phyloP scores from a whole-genome alignment of 1,284 basidiomycete species.

The Golubevia sp. region DNA sequence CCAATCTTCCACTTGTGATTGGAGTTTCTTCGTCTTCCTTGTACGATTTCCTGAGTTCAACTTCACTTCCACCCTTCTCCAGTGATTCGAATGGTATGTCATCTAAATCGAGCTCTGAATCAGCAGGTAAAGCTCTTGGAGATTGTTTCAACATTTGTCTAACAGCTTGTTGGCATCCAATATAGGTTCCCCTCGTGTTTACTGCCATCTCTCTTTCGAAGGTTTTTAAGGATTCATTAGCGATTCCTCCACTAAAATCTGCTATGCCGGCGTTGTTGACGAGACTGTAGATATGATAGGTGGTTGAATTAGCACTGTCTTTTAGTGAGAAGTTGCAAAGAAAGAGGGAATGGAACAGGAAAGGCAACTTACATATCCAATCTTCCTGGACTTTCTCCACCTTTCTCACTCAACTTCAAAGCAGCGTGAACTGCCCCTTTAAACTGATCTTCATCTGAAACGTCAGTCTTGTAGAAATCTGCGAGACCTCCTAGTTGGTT shows the following conservation, averaged over 20 bases:
- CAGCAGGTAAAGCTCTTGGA: slow-evolving; percentile 19
- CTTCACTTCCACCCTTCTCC: slow-evolving; percentile 5
- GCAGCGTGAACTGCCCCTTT: slow-evolving; percentile 16
- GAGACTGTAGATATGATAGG: too few species aligned
- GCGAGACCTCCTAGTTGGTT: slow-evolving; percentile 19
- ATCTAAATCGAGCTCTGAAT: slow-evolving; percentile 26
- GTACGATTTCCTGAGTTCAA: slow-evolving; percentile 6
- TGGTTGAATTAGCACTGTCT: too few species aligned
- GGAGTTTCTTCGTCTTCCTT: slow-evolving; percentile 14
- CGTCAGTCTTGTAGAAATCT: slow-evolving; percentile 26
- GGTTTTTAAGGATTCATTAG: slow-evolving; percentile 18
- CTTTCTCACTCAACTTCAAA: slow-evolving; percentile 11
- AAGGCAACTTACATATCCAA: slow-evolving; percentile 15
- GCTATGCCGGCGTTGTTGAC: slow-evolving; percentile 1
- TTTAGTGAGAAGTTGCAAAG: too few species aligned
- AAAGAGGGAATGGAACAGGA: too few species aligned
- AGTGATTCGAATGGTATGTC: slow-evolving; percentile 11
- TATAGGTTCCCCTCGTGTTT: slow-evolving; percentile 28
- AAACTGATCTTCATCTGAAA: slow-evolving; percentile 25
- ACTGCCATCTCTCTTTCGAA: slow-evolving; percentile 27
- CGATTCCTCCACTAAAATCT: slow-evolving; percentile 16
- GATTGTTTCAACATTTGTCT: slow-evolving; percentile 29
- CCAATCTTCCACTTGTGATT: slow-evolving; percentile 16
- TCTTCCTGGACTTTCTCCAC: slow-evolving; percentile 3
- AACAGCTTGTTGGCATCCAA: slow-evolving; percentile 24